Percentiles rank a stretch among this genome's conserved stretches.
Conservation (phyloP, 192 early-diverging fungal genomes). For the Coemansia sp. region DNA sequence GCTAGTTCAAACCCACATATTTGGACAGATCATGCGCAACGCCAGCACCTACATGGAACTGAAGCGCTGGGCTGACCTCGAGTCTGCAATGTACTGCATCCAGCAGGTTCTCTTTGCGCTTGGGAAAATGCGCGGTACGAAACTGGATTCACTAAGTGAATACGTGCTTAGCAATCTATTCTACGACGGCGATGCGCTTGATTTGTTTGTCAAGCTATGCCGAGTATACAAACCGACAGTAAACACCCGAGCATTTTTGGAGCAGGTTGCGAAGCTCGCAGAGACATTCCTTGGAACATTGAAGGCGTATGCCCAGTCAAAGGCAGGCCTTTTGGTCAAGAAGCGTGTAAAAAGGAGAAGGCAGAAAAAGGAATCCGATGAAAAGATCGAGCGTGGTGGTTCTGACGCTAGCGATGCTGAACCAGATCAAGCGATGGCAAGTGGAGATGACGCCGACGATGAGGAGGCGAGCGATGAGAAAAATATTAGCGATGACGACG, state of each 20-base stretch:
- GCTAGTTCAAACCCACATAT: slow-evolving; percentile 37
- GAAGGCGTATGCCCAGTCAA: slow-evolving; percentile 25
- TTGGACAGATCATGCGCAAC: slow-evolving; percentile 42
- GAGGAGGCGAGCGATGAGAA: background rate
- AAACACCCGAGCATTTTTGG: slow-evolving; percentile 29
- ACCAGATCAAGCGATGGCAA: slow-evolving; percentile 3
- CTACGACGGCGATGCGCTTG: slow-evolving; percentile 54
- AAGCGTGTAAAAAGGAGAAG: slow-evolving; percentile 25
- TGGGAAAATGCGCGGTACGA: slow-evolving; percentile 38
- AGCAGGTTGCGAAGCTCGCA: slow-evolving; percentile 32
- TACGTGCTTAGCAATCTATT: slow-evolving; percentile 51
- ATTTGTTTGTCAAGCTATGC: slow-evolving; percentile 46
- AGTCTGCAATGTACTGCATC: slow-evolving; percentile 52
- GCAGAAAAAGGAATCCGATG: slow-evolving; percentile 4
- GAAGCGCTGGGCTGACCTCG: slow-evolving; percentile 34
- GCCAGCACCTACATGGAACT: slow-evolving; percentile 46
- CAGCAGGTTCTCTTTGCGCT: slow-evolving; percentile 44
- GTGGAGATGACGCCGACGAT: slow-evolving; percentile 5
- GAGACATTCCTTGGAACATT: slow-evolving; percentile 47
- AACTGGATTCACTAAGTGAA: slow-evolving; percentile 39
- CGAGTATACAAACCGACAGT: slow-evolving; percentile 43
- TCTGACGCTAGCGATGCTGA: slow-evolving; percentile 1
- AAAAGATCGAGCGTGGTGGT: background rate
- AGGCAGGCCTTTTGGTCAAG: slow-evolving; percentile 28
- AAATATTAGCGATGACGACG: background rate